Base-by-base conservation (phyloP, 495 filamentous ascomycete species). In the Aspergillus egyptiacus region DNA sequence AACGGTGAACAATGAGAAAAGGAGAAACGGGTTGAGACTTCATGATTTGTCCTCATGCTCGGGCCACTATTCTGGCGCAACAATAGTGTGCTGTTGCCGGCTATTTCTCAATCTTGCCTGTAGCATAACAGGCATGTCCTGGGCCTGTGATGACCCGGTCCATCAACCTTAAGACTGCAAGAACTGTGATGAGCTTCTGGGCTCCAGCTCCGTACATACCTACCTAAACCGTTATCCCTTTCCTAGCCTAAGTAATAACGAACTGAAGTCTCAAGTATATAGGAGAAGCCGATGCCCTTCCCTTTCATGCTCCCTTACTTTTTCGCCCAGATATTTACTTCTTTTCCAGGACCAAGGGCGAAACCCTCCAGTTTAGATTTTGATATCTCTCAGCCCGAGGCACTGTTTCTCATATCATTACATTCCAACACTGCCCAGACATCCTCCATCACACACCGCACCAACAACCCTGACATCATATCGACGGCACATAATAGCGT, bases 181-280 rank as follows among this genome's bases (percentile, higher is more conserved):
- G 32, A 31, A 27, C n/a, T n/a, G n/a, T 23, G 20, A 25, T 9
- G 42, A 24, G n/a, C n/a, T n/a, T n/a, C n/a, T n/a, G n/a, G n/a
- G n/a, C n/a, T n/a, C n/a, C n/a, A n/a, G n/a, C 42, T 34, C 43
- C 27, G 28, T 46, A 48, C 48, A 53, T 58, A 45, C 56, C 47
- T 46, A 18, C 41, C 19, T 44, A 38, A 47, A 35, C 9, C 20
- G 33, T 39, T 40, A 60, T 52, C 57, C 57, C 57, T 57, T 60
- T 56, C 50, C 33, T 25, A 46, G 24, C 15, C 28, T 39, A 40
- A 27, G n/a, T 27, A 27, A 27, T 10, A 5, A 51, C 15, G 18
- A 25, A 6, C 6, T 4, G 10, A 35, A 43, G 40, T 32, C 18
- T 17, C 18, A 23, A 34, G 44, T 60, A 60, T 60, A 56, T 60